Base-by-base conservation (phyloP, 1,284 basidiomycete genomes). In the Agaricales sp. region DNA sequence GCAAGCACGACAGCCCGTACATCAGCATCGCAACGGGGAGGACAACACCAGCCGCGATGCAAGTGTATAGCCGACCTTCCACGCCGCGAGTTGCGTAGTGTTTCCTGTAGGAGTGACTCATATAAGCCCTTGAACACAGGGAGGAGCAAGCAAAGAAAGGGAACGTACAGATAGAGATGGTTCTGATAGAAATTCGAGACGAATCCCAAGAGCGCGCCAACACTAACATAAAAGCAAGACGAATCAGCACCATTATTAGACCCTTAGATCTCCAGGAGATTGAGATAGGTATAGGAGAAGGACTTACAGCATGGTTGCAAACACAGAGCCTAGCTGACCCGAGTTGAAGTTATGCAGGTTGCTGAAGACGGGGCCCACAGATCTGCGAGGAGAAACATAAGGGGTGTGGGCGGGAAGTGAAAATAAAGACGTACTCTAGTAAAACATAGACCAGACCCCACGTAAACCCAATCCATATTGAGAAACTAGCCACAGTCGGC, bases 381-480 rank as follows among this genome's bases (percentile, higher is more conserved):
- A 80, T 54, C 81, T 83, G 53, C 2, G 26, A 20, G 21, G 13
- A 8, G n/a, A 22, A 52, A 11, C 50, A 45, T 43, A 8, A 25
- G 19, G 30, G 8, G 11, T 11, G 16, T 25, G 26, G 12, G 6
- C 14, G 48, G 11, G 26, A 18, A 41, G 16, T 35, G 46, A 22
- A 3, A 12, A 50, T 43, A 23, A 41, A 38, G 6, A 65, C 75
- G 8, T 54, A 84, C 72, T 80, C 78, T 23, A 90, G 67, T 51
- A 87, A 65, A 51, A 75, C 77, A 60, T 80, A 92, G 45, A 85
- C 63, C 8, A 92, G 74, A 0, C 88, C 88, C 88, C 87, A 92
- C 1, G 75, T 75, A 51, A 87, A 80, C 1, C 82, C 83, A 46
- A 80, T 66, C 87, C 87, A 85, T 82, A 52, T 82, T 84, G 62